These are phyloP conservation scores for Zygosaccharomyces siamensis DNA, from an alignment of 805 yeast species.

Conservation along the genomic window DNA sequence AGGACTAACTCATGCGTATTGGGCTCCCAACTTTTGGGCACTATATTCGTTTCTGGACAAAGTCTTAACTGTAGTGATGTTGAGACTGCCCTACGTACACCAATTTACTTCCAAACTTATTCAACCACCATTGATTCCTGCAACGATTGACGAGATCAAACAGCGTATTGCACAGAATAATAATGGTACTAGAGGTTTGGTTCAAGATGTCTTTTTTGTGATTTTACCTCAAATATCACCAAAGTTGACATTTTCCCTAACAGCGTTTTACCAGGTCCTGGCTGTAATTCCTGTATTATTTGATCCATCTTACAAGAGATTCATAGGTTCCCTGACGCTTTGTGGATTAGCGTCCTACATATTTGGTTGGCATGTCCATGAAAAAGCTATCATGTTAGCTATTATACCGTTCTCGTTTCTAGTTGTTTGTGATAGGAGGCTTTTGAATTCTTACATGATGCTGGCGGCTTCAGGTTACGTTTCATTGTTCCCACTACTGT, in stretches of 20 bases:
- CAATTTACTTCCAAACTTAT: slow-evolving; percentile 36
- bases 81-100: slow-evolving; percentile 42
- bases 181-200: slow-evolving; percentile 76
- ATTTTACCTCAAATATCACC: slow-evolving; percentile 81
- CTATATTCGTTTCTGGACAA: slow-evolving; percentile 81
- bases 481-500: slow-evolving; percentile 82
- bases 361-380: slow-evolving; percentile 99
- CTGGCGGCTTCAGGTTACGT: slow-evolving; percentile 78
- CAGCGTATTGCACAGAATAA: slow-evolving; percentile 32
- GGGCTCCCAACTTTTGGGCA: slow-evolving; percentile 99
- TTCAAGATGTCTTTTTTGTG: slow-evolving; percentile 82
- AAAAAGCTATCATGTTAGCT: slow-evolving; percentile 87
- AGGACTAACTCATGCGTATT: slow-evolving; percentile 95
- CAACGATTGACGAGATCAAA: slow-evolving; percentile 29
- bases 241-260: slow-evolving; percentile 65
- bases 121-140: slow-evolving; percentile 34
- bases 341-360: slow-evolving; percentile 89
- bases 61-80: slow-evolving; percentile 44
- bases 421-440: slow-evolving; percentile 62
- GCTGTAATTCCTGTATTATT: slow-evolving; percentile 67
- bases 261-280: slow-evolving; percentile 78
- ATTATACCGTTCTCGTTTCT: slow-evolving; percentile 84
- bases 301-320: slow-evolving; percentile 71
- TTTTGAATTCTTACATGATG: slow-evolving; percentile 65
- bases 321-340: slow-evolving; percentile 76